A percentile compares a stretch with the other conserved stretches of the same genome.
These are phyloP conservation scores for Dendrobium nobile DNA, from an alignment of 106 monocot species.

Conservation along the genomic window DNA sequence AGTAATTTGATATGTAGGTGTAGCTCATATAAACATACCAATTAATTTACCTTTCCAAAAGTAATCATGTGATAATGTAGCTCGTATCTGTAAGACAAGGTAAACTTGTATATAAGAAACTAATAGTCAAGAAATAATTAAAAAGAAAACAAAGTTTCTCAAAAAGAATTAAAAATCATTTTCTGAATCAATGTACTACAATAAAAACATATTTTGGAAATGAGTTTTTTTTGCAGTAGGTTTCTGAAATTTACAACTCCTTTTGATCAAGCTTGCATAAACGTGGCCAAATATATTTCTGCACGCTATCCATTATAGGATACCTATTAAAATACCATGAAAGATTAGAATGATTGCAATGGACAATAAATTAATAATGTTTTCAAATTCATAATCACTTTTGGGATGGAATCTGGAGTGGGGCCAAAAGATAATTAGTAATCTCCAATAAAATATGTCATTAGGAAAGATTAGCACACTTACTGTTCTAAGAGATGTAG, in stretches of 20 bases:
- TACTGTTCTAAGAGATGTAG: constrained; percentile 81
- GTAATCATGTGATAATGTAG: constrained; percentile 96
- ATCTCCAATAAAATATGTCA: background rate
- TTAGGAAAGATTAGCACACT: constrained; percentile 8
- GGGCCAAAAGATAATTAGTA: background rate
- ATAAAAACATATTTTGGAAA: background rate
- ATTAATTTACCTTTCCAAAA: constrained; percentile 75
- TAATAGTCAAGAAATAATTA: background rate
- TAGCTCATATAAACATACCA: background rate
- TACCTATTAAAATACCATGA: constrained; percentile 25
- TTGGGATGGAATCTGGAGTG: background rate
- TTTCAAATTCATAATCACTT: background rate
- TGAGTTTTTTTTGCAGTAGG: background rate
- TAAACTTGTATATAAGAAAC: constrained; percentile 4
- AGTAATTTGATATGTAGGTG: background rate
- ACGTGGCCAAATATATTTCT: constrained; percentile 70
- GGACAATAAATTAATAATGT: background rate
- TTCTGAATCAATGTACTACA: background rate
- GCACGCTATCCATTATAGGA: constrained; percentile 51
- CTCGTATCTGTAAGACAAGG: constrained; percentile 58
- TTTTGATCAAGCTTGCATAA: constrained; percentile 59
- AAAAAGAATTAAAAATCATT: background rate
- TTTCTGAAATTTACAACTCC: constrained; percentile 42
- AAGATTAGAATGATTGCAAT: background rate
- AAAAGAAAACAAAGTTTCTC: background rate